These are phyloP conservation scores for Pseudonitzschia delicatissima DNA, from an alignment of 108 stramenopile genomes.

Conservation along the genomic window DNA sequence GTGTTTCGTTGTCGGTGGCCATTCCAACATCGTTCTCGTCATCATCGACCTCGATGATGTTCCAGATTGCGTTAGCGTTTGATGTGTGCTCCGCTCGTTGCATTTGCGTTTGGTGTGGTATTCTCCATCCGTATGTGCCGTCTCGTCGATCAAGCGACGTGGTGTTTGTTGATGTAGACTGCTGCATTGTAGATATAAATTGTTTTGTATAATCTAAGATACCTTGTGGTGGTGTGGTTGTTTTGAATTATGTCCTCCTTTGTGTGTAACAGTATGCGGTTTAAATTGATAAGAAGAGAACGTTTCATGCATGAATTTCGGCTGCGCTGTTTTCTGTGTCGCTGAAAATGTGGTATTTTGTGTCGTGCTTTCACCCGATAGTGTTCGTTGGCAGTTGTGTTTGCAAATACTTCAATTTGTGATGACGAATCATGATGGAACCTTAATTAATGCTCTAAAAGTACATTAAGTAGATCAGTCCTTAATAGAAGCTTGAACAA, in stretches of 20 bases:
- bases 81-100: not conserved
- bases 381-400: too few species aligned
- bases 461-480: not conserved
- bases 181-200: not conserved
- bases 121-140: not conserved
- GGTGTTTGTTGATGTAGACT: not conserved
- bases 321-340: too few species aligned
- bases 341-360: too few species aligned
- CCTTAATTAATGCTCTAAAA: too few species aligned
- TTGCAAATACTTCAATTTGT: too few species aligned
- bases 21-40: not conserved
- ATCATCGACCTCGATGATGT: not conserved
- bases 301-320: too few species aligned
- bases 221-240: not conserved
- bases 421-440: too few species aligned
- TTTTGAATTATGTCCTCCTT: too few species aligned
- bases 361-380: too few species aligned
- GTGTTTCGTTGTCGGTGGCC: not conserved
- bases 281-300: too few species aligned
- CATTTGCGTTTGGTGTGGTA: not conserved
- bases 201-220: not conserved
- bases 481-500: not conserved
- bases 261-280: too few species aligned
- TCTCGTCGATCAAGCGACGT: not conserved
- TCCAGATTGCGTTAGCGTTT: not conserved